Conservation (phyloP, 2,329 filamentous ascomycete species). For the Blastomyces parvus region DNA sequence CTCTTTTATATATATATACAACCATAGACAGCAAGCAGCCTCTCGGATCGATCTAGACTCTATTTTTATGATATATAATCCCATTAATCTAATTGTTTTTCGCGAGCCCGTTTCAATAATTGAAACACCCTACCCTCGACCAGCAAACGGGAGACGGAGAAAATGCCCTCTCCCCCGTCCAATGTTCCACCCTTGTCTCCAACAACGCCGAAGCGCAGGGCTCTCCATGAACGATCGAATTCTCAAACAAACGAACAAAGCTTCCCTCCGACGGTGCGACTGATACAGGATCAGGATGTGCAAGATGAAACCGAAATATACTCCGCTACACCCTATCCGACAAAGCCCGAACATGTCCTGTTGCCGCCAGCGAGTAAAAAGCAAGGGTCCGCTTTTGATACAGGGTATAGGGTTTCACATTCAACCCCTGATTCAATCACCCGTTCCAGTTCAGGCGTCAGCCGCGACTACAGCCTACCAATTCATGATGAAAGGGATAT, state of each 20-base stretch:
- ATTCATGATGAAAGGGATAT: conserved; percentile 18
- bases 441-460: conserved; percentile 24
- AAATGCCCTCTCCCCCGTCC: background rate
- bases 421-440: conserved; percentile 22
- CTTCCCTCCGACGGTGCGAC: conserved; percentile 29
- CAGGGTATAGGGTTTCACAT: conserved; percentile 27
- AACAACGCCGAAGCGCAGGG: conserved; percentile 26
- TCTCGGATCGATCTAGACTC: conserved; percentile 1
- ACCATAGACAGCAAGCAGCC: conserved; percentile 17
- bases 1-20: conserved; percentile 4
- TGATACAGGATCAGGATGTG: conserved; percentile 24
- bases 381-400: conserved; percentile 26
- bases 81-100: conserved; percentile 15
- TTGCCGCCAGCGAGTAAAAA: conserved; percentile 34
- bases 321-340: conserved; percentile 37
- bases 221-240: conserved; percentile 38
- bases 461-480: conserved; percentile 21
- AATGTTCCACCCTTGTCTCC: conserved; percentile 24
- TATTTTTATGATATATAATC: conserved; percentile 18
- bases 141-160: conserved; percentile 9
- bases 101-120: conserved; percentile 16
- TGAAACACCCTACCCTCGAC: conserved; percentile 8
- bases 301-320: conserved; percentile 32
- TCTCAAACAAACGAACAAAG: conserved; percentile 39
- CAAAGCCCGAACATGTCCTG: conserved; percentile 39